phyloP scores from a whole-genome alignment of 2,329 filamentous ascomycete species.

The Colletotrichum euphorbiae region DNA sequence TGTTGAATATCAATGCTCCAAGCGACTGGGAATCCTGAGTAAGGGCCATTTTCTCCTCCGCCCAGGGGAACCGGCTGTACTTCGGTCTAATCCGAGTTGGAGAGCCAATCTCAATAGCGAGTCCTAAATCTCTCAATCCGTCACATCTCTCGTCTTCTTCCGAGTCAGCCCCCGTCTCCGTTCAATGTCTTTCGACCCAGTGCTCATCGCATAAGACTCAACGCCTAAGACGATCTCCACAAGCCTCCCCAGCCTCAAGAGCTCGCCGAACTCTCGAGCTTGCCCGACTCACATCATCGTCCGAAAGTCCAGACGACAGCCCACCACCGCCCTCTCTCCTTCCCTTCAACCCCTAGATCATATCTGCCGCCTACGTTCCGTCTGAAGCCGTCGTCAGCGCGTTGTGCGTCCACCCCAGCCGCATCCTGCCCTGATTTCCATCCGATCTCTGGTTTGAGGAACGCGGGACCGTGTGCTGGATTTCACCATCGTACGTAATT shows the following conservation, averaged over 20 bases:
- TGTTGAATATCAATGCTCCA: neutral
- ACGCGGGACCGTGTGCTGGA: neutral
- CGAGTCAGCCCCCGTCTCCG: constrained; percentile 2
- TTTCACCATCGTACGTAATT: neutral
- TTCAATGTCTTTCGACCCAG: neutral
- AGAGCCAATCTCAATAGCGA: neutral
- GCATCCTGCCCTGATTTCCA: constrained; percentile 24
- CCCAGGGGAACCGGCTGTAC: neutral
- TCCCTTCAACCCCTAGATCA: neutral
- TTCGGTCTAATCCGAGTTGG: neutral
- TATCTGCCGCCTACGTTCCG: neutral
- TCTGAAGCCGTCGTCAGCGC: constrained; percentile 21
- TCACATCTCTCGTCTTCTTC: neutral
- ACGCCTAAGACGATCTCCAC: constrained; percentile 1
- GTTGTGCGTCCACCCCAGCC: neutral
- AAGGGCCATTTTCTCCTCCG: neutral
- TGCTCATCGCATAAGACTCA: constrained; percentile 12
- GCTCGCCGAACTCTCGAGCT: constrained; percentile 17
- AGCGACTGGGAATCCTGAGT: neutral
- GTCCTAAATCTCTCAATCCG: neutral
- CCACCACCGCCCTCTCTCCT: neutral
- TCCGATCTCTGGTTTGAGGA: constrained; percentile 22
- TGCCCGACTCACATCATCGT: constrained; percentile 14
- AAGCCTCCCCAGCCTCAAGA: constrained; percentile 25
- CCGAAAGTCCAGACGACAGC: constrained; percentile 6